These are phyloP conservation scores for Cadophora gregata DNA, from an alignment of 2,329 filamentous ascomycete genomes.

Conservation along the genomic window DNA sequence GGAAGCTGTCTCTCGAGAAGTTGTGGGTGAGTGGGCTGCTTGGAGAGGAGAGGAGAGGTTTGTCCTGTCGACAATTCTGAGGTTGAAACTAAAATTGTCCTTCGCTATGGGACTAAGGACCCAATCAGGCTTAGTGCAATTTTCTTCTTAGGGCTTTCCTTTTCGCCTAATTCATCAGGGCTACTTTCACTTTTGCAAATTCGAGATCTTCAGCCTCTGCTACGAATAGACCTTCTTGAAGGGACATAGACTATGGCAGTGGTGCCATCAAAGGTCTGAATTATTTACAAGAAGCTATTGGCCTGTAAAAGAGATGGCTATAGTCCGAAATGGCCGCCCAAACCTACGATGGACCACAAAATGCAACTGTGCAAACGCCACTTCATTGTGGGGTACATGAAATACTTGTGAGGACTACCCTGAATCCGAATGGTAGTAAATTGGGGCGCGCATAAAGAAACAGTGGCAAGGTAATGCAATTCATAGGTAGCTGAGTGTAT, in stretches of 20 bases:
- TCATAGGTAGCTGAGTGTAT: not conserved
- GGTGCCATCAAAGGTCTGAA: not conserved
- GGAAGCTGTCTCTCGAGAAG: conserved; percentile 47
- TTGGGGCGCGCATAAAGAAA: not conserved
- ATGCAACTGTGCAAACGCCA: not conserved
- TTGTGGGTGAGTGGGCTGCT: conserved; percentile 21
- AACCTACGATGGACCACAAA: not conserved
- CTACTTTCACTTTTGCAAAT: not conserved
- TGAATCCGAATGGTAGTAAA: not conserved
- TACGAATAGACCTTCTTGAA: not conserved
- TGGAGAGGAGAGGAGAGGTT: conserved; percentile 24
- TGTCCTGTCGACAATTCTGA: conserved; percentile 10
- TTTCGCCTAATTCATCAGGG: not conserved
- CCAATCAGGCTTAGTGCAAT: not conserved
- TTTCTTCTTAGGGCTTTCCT: not conserved
- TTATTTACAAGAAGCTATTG: not conserved
- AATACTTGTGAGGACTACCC: not conserved
- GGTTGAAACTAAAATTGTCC: conserved; percentile 17
- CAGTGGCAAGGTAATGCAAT: not conserved
- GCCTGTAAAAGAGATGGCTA: not conserved
- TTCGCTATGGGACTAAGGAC: conserved; percentile 3
- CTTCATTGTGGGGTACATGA: conserved; percentile 2
- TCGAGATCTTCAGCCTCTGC: not conserved
- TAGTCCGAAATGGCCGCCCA: not conserved
- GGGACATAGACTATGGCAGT: not conserved